Base-by-base conservation (phyloP, 257 asterid species). In the Forsythia viridissima region DNA sequence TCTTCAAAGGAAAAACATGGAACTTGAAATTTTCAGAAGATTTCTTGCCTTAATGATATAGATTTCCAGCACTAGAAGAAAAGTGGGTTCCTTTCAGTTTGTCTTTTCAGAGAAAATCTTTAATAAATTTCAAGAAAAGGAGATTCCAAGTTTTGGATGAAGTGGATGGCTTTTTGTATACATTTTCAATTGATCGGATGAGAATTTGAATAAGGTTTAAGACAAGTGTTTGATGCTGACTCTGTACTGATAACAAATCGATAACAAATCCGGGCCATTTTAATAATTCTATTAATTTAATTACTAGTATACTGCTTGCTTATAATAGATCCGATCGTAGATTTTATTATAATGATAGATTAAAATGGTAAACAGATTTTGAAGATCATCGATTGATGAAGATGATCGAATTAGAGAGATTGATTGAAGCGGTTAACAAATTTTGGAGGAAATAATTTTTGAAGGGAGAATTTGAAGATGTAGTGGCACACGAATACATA, bases 141-240 rank as follows among this genome's bases (percentile, higher is more conserved):
- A 85, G 85, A 87, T 88, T 85, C 87, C 83, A 80, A 81, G 84
- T 73, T 66, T 71, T 24, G 82, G 63, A 79, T 73, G 66, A 44
- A 71, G 21, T 79, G 77, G 80, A 79, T 65, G 80, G 84, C 30
- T 70, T 39, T 79, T 72, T 76, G 74, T 68, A 24, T 39, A 21
- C 44, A 13, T 63, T 72, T 46, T 42, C 34, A 30, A 30, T 30
- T 30, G 59, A 42, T 77, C 73, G 77, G 77, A 73, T 73, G 82
- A 21, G 71, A 76, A 78, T 87, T 86, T 85, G 84, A 87, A 80
- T 71, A 84, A 76, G 88, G 82, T 37, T 30, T 80, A 73, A 84
- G 86, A 65, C 52, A 21, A 85, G 82, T 48, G 80, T 80, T 73
- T 77, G 92, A 87, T 90, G 89, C 83, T 71, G 91, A 92, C 87